Base-by-base conservation (phyloP, 306 rosid species). In the Quercus cerris region DNA sequence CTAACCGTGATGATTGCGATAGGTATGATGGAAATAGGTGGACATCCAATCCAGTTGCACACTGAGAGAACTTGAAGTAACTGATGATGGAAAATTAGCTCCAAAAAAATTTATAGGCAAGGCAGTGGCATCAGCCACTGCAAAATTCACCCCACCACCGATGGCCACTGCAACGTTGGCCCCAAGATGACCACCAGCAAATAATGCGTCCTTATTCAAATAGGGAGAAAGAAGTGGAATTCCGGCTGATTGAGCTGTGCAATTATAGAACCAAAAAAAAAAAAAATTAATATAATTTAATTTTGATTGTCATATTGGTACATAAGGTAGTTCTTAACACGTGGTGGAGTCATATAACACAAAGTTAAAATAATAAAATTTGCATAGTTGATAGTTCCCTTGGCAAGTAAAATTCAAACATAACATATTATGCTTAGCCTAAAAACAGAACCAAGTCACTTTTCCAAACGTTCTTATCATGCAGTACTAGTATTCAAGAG, bases 121-220 rank as follows among this genome's bases (percentile, higher is more conserved):
- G 44, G 84, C 84, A 0, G 84, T 80, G 11, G 84, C 67, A 23
- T 79, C 84, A 27, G 75, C 79, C 25, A 80, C 84, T 10, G 84
- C 84, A 57, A 80, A 80, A 5, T 80, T 80, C 51, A 46, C 71
- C 14, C 84, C 80, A 55, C 28, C 35, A 31, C 35, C 35, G 1
- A 31, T 76, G 13, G 75, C 79, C 25, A 80, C 84, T 10, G 84
- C 84, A 57, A 80, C 75, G 3, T 80, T 80, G 19, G 49, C 63
- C 14, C 84, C 84, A 55, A 31, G 35, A 31, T 38, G 54, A 5
- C 20, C 69, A 25, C 69, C 35, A 25, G 2, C 15, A 35, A 15
- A 51, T 33, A 44, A 28, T 18, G 25, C 84, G 15, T 67, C 75
- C 30, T 4, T 75, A 0, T 80, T 56, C 27, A 80, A n/a, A 9